Conservation (phyloP, 2,329 filamentous ascomycete genomes). For the Xylogone sp. region DNA sequence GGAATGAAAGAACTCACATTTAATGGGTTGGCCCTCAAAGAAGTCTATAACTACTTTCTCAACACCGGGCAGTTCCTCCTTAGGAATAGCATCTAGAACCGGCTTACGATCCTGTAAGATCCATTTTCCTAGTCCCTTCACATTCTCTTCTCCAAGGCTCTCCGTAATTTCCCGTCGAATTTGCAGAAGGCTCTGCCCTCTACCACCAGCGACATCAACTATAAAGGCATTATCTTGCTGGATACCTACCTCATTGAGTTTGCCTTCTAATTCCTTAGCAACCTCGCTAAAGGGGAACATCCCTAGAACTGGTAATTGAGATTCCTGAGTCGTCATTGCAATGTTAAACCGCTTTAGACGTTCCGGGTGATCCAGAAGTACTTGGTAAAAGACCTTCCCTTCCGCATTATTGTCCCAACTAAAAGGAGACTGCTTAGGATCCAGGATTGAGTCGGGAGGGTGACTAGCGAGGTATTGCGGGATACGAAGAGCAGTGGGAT, state of each 20-base stretch:
- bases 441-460: slow-evolving; percentile 11
- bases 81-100: slow-evolving; percentile 7
- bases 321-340: slow-evolving; percentile 9
- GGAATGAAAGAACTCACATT: slow-evolving; percentile 6
- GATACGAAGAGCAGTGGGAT: slow-evolving; percentile 16
- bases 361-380: slow-evolving; percentile 18
- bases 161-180: slow-evolving; percentile 13
- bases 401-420: slow-evolving; percentile 17
- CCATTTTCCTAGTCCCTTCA: neutral
- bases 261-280: slow-evolving; percentile 4
- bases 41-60: slow-evolving; percentile 9
- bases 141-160: neutral
- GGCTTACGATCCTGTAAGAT: slow-evolving; percentile 12
- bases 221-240: slow-evolving; percentile 11
- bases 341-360: slow-evolving; percentile 21
- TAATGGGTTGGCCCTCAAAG: slow-evolving; percentile 5
- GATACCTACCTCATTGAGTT: neutral
- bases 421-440: slow-evolving; percentile 13
- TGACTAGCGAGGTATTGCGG: slow-evolving; percentile 21
- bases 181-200: slow-evolving; percentile 16
- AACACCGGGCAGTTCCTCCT: slow-evolving; percentile 1
- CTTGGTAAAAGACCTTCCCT: slow-evolving; percentile 22
- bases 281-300: slow-evolving; percentile 7
- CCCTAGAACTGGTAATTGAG: slow-evolving; percentile 1
- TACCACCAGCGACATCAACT: slow-evolving; percentile 17